These are phyloP conservation scores for Abelmoschus esculentus DNA, from an alignment of 345 rosid species.

Conservation along the genomic window DNA sequence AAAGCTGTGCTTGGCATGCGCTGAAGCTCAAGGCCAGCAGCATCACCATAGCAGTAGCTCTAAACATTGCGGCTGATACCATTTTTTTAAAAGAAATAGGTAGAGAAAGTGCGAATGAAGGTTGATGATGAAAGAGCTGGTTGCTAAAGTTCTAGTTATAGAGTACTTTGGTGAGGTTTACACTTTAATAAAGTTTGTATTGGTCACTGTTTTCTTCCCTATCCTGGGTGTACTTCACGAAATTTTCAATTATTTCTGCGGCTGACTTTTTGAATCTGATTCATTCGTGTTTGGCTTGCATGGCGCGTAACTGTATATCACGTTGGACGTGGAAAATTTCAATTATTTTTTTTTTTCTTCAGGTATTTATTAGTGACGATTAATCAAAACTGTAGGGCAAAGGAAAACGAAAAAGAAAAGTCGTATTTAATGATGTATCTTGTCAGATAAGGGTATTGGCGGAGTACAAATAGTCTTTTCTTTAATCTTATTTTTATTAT, in stretches of 20 bases:
- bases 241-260: not conserved
- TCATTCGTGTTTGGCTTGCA: not conserved
- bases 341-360: too few relatives aligned
- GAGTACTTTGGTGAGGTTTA: not conserved
- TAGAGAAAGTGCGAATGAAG: not conserved
- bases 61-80: not conserved
- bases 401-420: too few relatives aligned
- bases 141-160: not conserved
- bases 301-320: too few relatives aligned
- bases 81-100: not conserved
- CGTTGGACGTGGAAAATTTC: not conserved
- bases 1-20: slow-evolving; percentile 35
- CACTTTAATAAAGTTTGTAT: not conserved
- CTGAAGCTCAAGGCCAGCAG: not conserved
- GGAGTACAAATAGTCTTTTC: too few relatives aligned
- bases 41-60: not conserved
- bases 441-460: too few relatives aligned
- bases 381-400: too few relatives aligned
- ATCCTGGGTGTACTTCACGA: not conserved
- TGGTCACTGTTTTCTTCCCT: not conserved
- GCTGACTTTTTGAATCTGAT: not conserved
- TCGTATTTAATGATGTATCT: too few relatives aligned
- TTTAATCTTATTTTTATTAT: too few relatives aligned
- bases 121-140: not conserved
- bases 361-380: not conserved